These are phyloP conservation scores for Macrolepiota fuliginosa DNA, from an alignment of 768 basidiomycete genomes.

Conservation along the genomic window DNA sequence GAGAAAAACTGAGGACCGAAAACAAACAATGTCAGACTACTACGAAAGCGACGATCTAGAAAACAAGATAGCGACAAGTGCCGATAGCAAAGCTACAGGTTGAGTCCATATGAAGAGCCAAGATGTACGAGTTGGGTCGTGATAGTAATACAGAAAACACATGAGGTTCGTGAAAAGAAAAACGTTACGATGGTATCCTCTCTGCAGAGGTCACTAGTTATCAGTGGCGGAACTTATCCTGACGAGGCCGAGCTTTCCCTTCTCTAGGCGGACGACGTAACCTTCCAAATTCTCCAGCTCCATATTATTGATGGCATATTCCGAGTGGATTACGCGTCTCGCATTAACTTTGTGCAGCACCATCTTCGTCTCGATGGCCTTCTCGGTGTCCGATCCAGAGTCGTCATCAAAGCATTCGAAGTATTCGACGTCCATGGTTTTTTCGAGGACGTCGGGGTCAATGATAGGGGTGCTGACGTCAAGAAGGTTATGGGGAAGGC, in stretches of 20 bases:
- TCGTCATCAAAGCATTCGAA: slow-evolving; percentile 20
- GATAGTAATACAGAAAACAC: slow-evolving; percentile 9
- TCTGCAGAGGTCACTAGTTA: background rate
- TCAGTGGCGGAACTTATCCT: slow-evolving; percentile 11
- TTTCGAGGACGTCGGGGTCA: slow-evolving; percentile 40
- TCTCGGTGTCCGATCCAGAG: slow-evolving; percentile 33
- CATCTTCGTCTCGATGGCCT: slow-evolving; percentile 42
- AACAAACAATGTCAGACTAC: background rate
- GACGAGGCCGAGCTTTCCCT: slow-evolving; percentile 54
- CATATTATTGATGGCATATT: slow-evolving; percentile 66
- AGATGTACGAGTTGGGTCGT: background rate
- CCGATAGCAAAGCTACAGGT: slow-evolving; percentile 3
- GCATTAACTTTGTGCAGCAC: slow-evolving; percentile 70
- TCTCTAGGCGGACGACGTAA: slow-evolving; percentile 52
- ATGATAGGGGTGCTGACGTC: slow-evolving; percentile 51
- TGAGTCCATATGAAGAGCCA: background rate
- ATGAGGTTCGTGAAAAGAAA: background rate
- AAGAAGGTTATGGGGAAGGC: slow-evolving; percentile 39
- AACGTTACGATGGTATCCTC: background rate
- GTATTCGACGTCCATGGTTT: slow-evolving; percentile 22
- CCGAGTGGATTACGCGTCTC: slow-evolving; percentile 63
- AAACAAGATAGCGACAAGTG: background rate
- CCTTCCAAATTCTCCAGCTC: slow-evolving; percentile 64
- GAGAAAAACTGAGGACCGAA: background rate
- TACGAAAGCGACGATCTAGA: slow-evolving; percentile 1